Conservation (phyloP, 2,329 filamentous ascomycete genomes). For the Elsinoe batatas region DNA sequence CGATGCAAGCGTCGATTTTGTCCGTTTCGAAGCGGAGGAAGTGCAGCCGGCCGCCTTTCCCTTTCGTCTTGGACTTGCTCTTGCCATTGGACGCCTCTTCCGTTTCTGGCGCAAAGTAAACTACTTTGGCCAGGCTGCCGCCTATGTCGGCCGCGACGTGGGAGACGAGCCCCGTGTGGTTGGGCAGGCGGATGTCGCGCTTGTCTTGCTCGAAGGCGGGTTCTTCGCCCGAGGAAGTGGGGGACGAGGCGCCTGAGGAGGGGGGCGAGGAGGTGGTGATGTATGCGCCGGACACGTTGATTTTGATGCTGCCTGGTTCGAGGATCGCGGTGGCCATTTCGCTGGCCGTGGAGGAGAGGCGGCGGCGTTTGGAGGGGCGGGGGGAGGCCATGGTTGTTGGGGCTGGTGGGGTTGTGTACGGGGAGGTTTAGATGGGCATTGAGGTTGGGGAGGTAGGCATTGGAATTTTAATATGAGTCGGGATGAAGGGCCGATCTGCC, state of each 20-base stretch:
- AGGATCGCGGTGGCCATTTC: constrained; percentile 45
- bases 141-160: constrained; percentile 98
- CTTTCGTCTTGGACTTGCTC: constrained; percentile 34
- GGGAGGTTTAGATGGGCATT: not conserved
- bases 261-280: constrained; percentile 72
- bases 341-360: constrained; percentile 28
- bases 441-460: not conserved
- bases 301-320: constrained; percentile 64
- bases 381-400: constrained; percentile 4
- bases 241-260: constrained; percentile 22
- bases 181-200: constrained; percentile 89
- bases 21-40: constrained; percentile 97
- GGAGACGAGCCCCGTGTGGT: constrained; percentile 89
- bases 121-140: constrained; percentile 87
- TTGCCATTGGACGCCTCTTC: constrained; percentile 42
- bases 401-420: not conserved
- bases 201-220: constrained; percentile 61
- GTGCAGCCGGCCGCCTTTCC: constrained; percentile 81
- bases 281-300: constrained; percentile 93
- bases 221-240: constrained; percentile 25
- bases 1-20: constrained; percentile 82
- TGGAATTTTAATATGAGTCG: not conserved
- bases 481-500: not conserved
- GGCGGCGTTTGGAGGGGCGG: constrained; percentile 21
- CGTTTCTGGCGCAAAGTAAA: constrained; percentile 86